Conservation (phyloP, 148 eudicot genomes). For the Cornus suecica region DNA sequence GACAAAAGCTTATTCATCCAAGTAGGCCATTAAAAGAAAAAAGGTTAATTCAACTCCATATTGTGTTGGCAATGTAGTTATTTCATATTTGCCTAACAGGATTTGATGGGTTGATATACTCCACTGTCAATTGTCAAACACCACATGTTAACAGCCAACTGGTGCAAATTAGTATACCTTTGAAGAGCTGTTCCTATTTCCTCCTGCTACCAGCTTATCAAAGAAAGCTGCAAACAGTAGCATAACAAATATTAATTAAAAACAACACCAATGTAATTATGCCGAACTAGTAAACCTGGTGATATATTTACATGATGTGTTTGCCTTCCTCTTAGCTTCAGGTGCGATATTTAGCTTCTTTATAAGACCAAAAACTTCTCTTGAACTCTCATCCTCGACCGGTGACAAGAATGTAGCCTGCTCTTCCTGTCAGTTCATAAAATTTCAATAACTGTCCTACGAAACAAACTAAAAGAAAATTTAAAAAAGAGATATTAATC, state of each 20-base stretch:
- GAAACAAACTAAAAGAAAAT: not conserved
- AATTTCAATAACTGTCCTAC: conserved; percentile 2
- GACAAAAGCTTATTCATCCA: not conserved
- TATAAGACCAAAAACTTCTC: conserved; percentile 75
- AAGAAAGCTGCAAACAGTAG: conserved; percentile 53
- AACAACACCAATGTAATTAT: conserved; percentile 7
- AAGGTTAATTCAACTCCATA: not conserved
- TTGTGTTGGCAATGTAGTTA: not conserved
- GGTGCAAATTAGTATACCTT: conserved; percentile 53
- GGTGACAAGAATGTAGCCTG: conserved; percentile 40
- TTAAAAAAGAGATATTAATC: not conserved
- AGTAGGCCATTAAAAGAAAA: not conserved
- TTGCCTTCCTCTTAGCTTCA: conserved; percentile 64
- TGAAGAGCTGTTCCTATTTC: conserved; percentile 41
- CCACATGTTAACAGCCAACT: not conserved
- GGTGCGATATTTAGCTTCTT: conserved; percentile 72
- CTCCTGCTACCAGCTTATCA: conserved; percentile 51
- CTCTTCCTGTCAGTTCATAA: conserved; percentile 36
- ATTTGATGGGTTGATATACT: not conserved
- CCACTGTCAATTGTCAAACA: not conserved
- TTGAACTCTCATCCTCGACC: conserved; percentile 59
- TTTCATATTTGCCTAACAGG: not conserved
- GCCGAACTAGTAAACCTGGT: conserved; percentile 9
- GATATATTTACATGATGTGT: conserved; percentile 52
- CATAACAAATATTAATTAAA: conserved; percentile 2